phyloP scores from a whole-genome alignment of 2,329 filamentous ascomycete genomes.

The Epichloe glyceriae region DNA sequence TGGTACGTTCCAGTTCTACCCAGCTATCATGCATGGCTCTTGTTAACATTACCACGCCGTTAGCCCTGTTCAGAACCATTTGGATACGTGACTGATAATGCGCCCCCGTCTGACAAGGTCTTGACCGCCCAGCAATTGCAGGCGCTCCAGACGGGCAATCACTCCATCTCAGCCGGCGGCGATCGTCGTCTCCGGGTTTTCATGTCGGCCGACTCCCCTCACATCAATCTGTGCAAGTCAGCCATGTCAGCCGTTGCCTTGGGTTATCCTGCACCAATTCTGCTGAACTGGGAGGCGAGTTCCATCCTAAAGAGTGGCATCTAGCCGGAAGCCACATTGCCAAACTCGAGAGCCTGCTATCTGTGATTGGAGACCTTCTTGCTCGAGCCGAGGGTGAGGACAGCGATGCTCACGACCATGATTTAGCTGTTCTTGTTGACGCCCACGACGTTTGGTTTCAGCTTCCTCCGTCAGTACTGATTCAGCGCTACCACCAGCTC shows the following conservation, averaged over 20 bases:
- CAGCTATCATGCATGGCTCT: neutral
- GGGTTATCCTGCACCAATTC: slow-evolving; percentile 23
- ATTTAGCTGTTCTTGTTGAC: slow-evolving; percentile 23
- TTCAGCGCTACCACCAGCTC: slow-evolving; percentile 22
- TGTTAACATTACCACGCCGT: neutral
- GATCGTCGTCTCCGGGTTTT: slow-evolving; percentile 21
- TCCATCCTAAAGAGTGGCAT: slow-evolving; percentile 24
- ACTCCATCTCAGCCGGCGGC: slow-evolving; percentile 5
- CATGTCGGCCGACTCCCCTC: slow-evolving; percentile 24
- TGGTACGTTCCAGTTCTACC: neutral
- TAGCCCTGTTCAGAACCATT: neutral
- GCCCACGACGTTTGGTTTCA: slow-evolving; percentile 28
- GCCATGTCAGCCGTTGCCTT: slow-evolving; percentile 25
- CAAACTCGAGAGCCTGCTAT: slow-evolving; percentile 19
- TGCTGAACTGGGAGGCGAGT: slow-evolving; percentile 27
- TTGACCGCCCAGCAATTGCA: slow-evolving; percentile 2
- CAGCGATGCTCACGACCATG: slow-evolving; percentile 2
- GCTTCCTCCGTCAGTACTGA: slow-evolving; percentile 23
- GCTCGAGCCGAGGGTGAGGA: slow-evolving; percentile 4
- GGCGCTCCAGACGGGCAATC: neutral
- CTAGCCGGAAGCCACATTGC: slow-evolving; percentile 25
- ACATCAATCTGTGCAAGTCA: slow-evolving; percentile 25
- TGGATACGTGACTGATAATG: neutral
- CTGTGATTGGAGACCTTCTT: slow-evolving; percentile 14
- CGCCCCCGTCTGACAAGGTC: neutral